These are phyloP conservation scores for Ulmus americana DNA, from an alignment of 331 rosid species.

Conservation along the genomic window DNA sequence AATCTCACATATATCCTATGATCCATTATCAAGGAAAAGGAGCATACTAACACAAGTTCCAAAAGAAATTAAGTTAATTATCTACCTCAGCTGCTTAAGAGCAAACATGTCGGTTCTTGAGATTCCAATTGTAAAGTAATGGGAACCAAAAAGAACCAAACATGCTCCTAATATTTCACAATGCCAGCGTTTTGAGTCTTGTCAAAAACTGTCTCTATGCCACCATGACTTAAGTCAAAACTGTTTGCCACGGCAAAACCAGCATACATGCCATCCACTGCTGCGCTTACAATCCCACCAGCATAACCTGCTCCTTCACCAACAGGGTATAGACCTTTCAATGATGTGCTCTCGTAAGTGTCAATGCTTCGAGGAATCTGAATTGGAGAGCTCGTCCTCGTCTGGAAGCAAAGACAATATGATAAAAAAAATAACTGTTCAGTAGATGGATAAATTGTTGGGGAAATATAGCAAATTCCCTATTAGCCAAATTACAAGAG, in stretches of 20 bases:
- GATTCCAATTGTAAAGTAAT: conserved; percentile 14
- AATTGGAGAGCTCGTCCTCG: conserved; percentile 93
- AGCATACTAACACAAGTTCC: neutral
- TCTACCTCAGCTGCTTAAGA: conserved; percentile 13
- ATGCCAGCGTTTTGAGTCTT: conserved; percentile 58
- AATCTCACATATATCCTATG: no score
- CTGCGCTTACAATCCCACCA: conserved; percentile 93
- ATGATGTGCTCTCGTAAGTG: conserved; percentile 69
- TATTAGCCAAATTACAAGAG: neutral
- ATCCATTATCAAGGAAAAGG: neutral
- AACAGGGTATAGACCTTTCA: conserved; percentile 80
- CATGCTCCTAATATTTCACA: conserved; percentile 54
- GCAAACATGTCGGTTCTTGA: conserved; percentile 13
- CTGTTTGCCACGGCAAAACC: conserved; percentile 77
- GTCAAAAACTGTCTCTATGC: conserved; percentile 66
- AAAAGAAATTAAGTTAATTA: conserved; percentile 8
- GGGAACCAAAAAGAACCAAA: conserved; percentile 19
- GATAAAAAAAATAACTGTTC: neutral
- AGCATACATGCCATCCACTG: conserved; percentile 87
- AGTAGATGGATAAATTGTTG: neutral
- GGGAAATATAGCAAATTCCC: no score
- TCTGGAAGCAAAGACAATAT: conserved; percentile 39
- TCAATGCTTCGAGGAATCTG: conserved; percentile 64
- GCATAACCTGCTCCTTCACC: conserved; percentile 99
- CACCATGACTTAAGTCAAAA: conserved; percentile 46